Conservation (phyloP, 352 stramenopile genomes). For the Globisporangium irregulare region DNA sequence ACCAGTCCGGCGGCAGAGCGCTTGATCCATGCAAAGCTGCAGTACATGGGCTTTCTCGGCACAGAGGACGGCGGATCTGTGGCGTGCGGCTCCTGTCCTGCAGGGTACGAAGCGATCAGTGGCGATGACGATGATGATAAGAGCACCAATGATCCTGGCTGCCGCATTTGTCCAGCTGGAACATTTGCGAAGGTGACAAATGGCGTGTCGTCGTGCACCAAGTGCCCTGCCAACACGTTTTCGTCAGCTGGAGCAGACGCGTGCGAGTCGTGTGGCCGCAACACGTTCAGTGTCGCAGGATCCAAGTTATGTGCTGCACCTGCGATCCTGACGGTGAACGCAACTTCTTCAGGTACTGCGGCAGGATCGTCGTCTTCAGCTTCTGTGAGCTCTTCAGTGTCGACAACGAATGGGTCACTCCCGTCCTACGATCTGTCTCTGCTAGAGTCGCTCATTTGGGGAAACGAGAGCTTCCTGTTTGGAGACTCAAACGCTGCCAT, state of each 20-base stretch:
- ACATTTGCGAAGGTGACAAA: constrained; percentile 35
- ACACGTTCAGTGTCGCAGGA: constrained; percentile 53
- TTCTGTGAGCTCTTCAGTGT: constrained; percentile 19
- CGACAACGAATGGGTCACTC: constrained; percentile 19
- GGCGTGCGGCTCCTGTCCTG: constrained; percentile 47
- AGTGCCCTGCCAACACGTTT: constrained; percentile 62
- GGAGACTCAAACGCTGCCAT: constrained; percentile 32
- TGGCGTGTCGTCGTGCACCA: constrained; percentile 41
- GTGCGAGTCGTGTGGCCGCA: constrained; percentile 58
- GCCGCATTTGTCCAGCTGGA: constrained; percentile 57
- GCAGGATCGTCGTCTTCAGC: constrained; percentile 24
- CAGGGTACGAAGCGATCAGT: constrained; percentile 40
- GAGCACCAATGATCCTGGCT: constrained; percentile 13
- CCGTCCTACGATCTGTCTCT: constrained; percentile 74
- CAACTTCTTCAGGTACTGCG: constrained; percentile 8
- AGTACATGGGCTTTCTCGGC: constrained; percentile 46
- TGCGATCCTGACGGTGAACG: constrained; percentile 39
- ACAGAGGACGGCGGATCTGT: constrained; percentile 53
- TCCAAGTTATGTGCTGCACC: constrained; percentile 45
- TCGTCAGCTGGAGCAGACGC: constrained; percentile 41
- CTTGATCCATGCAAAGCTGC: constrained; percentile 50
- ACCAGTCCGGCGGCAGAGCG: constrained; percentile 37
- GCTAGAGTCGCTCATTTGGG: constrained; percentile 66
- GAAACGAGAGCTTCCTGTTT: constrained; percentile 58
- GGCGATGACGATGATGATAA: constrained; percentile 24